These are phyloP conservation scores for Tolypocladium capitatum DNA, from an alignment of 2,329 filamentous ascomycete species.

Conservation along the genomic window DNA sequence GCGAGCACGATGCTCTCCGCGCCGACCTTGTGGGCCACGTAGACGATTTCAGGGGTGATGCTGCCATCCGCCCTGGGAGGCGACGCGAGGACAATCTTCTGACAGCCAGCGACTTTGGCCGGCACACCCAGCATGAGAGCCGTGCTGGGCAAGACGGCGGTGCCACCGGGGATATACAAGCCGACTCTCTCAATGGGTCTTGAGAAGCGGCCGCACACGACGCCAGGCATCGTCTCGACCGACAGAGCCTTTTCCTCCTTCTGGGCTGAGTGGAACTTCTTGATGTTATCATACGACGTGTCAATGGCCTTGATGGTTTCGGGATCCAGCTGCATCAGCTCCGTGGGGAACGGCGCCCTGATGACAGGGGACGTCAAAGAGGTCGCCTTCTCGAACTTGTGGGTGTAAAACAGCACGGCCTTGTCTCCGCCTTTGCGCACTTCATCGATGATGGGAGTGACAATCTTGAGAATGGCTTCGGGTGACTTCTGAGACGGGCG, in stretches of 20 bases:
- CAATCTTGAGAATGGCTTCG: constrained; percentile 85
- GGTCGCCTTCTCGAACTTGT: constrained; percentile 95
- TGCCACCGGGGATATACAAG: constrained; percentile 89
- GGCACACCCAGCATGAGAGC: constrained; percentile 97
- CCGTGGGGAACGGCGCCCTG: constrained; percentile 72
- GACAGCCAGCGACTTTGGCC: constrained; percentile 92
- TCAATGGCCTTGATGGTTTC: constrained; percentile 93
- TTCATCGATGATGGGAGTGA: constrained; percentile 81
- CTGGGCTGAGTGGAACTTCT: constrained; percentile 85
- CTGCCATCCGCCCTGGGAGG: constrained; percentile 81
- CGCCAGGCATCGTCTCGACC: constrained; percentile 96
- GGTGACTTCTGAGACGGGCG: constrained; percentile 88
- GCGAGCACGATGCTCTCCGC: constrained; percentile 93
- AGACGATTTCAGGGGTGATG: constrained; percentile 92
- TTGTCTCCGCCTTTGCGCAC: constrained; percentile 75
- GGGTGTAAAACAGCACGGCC: constrained; percentile 81
- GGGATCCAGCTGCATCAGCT: constrained; percentile 70
- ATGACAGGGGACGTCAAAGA: constrained; percentile 81
- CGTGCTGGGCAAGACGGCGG: constrained; percentile 90
- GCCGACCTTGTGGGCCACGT: constrained; percentile 91
- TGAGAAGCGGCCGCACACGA: constrained; percentile 85
- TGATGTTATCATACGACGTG: constrained; percentile 84
- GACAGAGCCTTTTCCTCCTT: constrained; percentile 67
- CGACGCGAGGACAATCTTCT: constrained; percentile 86
- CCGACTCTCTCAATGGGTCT: constrained; percentile 93